phyloP scores from a whole-genome alignment of 2,329 filamentous ascomycete genomes.

The Ceratocystis harringtonii region DNA sequence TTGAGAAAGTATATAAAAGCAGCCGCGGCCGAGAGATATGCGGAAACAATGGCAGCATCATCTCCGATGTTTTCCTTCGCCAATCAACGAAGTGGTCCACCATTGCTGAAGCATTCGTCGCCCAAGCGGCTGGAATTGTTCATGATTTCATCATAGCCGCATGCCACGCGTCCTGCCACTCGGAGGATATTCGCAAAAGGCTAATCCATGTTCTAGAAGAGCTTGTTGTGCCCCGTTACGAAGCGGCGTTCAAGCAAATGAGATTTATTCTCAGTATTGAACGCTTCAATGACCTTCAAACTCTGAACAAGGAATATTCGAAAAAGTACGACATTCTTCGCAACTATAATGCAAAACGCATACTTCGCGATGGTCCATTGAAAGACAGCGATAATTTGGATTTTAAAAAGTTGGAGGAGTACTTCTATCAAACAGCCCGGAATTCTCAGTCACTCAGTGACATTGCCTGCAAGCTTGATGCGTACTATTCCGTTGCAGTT shows the following conservation, averaged over 20 bases:
- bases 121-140: conserved; percentile 21
- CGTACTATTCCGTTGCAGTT: conserved; percentile 25
- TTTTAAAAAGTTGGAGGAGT: rapidly evolving
- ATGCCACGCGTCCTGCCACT: conserved; percentile 19
- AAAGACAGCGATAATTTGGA: rapidly evolving
- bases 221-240: conserved; percentile 20
- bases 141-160: conserved; percentile 22
- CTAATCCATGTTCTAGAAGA: conserved; percentile 21
- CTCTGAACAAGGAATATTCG: conserved; percentile 20
- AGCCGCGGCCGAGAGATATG: conserved; percentile 22
- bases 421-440: background rate
- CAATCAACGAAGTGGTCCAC: conserved; percentile 24
- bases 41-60: conserved; percentile 18
- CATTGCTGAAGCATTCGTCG: conserved; percentile 22
- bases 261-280: conserved; percentile 22
- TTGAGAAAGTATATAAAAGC: conserved; percentile 18
- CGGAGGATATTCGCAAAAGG: conserved; percentile 16
- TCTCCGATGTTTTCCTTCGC: conserved; percentile 21
- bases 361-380: rapidly evolving
- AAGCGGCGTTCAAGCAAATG: conserved; percentile 19
- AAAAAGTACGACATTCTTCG: background rate
- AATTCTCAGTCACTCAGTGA: conserved; percentile 20
- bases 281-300: conserved; percentile 22
- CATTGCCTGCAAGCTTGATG: conserved; percentile 23
- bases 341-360: conserved; percentile 8